These are phyloP conservation scores for Coemansia sp. DNA, from an alignment of 192 early-diverging fungal genomes.

Conservation along the genomic window DNA sequence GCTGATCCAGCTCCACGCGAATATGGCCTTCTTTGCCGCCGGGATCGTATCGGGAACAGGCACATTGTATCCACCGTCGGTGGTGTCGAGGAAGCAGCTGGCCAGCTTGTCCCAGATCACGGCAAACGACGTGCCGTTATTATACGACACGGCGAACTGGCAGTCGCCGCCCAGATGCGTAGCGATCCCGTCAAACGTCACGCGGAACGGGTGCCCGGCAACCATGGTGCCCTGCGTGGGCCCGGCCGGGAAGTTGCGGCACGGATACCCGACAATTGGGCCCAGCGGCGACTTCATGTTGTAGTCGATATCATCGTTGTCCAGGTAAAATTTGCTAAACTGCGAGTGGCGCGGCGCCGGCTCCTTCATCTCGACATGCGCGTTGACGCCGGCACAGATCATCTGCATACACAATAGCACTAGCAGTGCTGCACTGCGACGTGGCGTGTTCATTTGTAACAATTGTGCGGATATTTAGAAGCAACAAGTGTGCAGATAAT, in stretches of 20 bases:
- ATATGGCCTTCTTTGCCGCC: constrained; percentile 52
- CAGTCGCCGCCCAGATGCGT: constrained; percentile 68
- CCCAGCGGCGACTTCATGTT: constrained; percentile 51
- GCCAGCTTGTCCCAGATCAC: constrained; percentile 57
- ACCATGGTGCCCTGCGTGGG: constrained; percentile 40
- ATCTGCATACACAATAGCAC: background rate
- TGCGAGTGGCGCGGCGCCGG: constrained; percentile 48
- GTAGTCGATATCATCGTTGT: constrained; percentile 51
- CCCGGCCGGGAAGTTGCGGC: constrained; percentile 41
- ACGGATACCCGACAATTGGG: constrained; percentile 45
- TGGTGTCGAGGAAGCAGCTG: constrained; percentile 44
- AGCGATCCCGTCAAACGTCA: constrained; percentile 54
- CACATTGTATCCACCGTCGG: constrained; percentile 50
- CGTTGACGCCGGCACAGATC: constrained; percentile 4
- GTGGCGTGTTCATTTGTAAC: background rate
- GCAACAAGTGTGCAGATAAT: background rate
- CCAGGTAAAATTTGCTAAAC: constrained; percentile 46
- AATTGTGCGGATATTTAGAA: no score
- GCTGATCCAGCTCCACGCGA: constrained; percentile 70
- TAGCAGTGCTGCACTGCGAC: background rate
- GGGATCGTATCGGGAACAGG: constrained; percentile 59
- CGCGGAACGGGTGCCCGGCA: constrained; percentile 53
- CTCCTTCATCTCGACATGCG: constrained; percentile 45
- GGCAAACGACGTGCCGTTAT: constrained; percentile 59
- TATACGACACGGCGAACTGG: constrained; percentile 64